Evolutionary conservation across 2,329 filamentous ascomycete species (phyloP).

Genomic region (Myriosclerotinia duriaeana): DNA sequence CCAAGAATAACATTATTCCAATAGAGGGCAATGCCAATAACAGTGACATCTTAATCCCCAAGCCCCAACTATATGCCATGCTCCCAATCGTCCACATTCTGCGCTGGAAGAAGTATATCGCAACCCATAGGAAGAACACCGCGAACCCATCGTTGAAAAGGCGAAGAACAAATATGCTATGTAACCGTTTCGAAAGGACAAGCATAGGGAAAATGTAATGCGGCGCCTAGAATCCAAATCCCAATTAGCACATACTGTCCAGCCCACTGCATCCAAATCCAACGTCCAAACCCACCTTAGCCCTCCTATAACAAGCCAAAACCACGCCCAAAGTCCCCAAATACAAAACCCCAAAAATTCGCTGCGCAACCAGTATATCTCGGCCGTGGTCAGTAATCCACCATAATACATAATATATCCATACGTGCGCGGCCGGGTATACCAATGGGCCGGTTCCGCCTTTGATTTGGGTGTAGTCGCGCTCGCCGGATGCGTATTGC

Average conservation of each 20-base stretch:
- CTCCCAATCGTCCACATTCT: constrained; percentile 72
- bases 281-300: constrained; percentile 54
- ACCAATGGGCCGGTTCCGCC: constrained; percentile 91
- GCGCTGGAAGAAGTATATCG: constrained; percentile 76
- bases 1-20: constrained; percentile 72
- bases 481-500: constrained; percentile 78
- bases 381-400: constrained; percentile 71
- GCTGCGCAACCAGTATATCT: constrained; percentile 78
- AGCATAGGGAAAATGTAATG: constrained; percentile 86
- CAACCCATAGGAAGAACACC: constrained; percentile 75
- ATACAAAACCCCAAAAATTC: constrained; percentile 79
- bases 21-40: constrained; percentile 81
- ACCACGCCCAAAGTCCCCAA: constrained; percentile 72
- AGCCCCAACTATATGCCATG: constrained; percentile 70
- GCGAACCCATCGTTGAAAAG: constrained; percentile 97
- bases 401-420: constrained; percentile 82
- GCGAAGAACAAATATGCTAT: constrained; percentile 88
- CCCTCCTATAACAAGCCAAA: constrained; percentile 76
- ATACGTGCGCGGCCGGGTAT: constrained; percentile 92
- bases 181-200: constrained; percentile 84
- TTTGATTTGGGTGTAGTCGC: constrained; percentile 81
- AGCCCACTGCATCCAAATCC: not conserved
- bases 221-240: constrained; percentile 57
- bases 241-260: constrained; percentile 19
- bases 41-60: constrained; percentile 95